phyloP scores from a whole-genome alignment of 371 early-diverging fungal species.

The Nematocida sp. region DNA sequence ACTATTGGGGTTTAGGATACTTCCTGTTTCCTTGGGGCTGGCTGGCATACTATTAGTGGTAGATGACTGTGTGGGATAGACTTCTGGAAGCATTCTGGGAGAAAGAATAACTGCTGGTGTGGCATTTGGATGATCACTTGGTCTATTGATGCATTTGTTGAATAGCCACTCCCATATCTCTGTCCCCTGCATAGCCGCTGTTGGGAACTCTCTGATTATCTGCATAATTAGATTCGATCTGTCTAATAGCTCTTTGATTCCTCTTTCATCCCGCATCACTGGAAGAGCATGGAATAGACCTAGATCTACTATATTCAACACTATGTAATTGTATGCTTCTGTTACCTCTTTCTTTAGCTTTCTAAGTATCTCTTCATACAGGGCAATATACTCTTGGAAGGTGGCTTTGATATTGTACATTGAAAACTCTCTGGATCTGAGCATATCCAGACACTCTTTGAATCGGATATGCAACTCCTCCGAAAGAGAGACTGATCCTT shows the following conservation, averaged over 20 bases:
- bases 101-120: too few relatives aligned
- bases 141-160: conserved; percentile 22
- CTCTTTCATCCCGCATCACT: conserved; percentile 41
- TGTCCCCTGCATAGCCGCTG: conserved; percentile 2
- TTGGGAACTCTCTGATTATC: conserved; percentile 31
- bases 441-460: conserved; percentile 44
- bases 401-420: conserved; percentile 38
- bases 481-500: conserved; percentile 10
- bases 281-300: conserved; percentile 47
- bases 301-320: conserved; percentile 46
- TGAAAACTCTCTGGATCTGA: conserved; percentile 17
- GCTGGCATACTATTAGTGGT: background rate
- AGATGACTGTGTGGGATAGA: too few relatives aligned
- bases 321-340: conserved; percentile 49
- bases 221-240: conserved; percentile 45
- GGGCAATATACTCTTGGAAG: conserved; percentile 22
- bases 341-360: conserved; percentile 18
- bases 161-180: conserved; percentile 54
- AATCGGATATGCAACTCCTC: conserved; percentile 46
- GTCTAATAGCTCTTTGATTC: conserved; percentile 42
- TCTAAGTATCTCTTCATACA: conserved; percentile 26
- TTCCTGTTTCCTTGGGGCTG: background rate
- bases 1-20: too few relatives aligned
- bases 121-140: background rate
- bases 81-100: background rate